phyloP scores from a whole-genome alignment of 169 alveolate genomes.

The Babesia bigemina region DNA sequence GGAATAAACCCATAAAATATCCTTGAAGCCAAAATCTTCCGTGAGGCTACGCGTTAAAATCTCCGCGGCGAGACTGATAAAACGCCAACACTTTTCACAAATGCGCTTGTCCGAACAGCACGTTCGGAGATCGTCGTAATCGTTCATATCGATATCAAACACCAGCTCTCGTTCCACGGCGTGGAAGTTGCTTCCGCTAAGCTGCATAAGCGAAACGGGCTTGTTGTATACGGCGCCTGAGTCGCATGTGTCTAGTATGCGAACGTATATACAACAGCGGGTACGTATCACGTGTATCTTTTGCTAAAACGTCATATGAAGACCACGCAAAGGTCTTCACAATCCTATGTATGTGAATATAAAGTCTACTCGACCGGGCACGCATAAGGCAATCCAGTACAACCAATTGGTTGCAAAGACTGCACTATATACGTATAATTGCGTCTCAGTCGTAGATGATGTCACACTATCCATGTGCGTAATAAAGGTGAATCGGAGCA shows the following conservation, averaged over 20 bases:
- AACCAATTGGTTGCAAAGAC: too few relatives aligned
- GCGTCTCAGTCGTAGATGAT: too few relatives aligned
- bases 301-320: not conserved
- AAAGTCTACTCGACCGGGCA: too few relatives aligned
- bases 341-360: too few relatives aligned
- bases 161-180: conserved; percentile 90
- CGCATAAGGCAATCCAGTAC: too few relatives aligned
- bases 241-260: conserved; percentile 66
- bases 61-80: conserved; percentile 81
- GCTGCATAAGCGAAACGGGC: conserved; percentile 82
- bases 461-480: too few relatives aligned
- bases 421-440: too few relatives aligned
- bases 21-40: conserved; percentile 93
- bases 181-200: conserved; percentile 70
- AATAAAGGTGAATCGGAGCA: too few relatives aligned
- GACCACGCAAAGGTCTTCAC: not conserved
- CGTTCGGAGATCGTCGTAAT: conserved; percentile 96
- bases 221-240: conserved; percentile 93
- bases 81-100: conserved; percentile 95
- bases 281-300: not conserved
- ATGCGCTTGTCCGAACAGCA: conserved; percentile 96
- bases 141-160: conserved; percentile 98
- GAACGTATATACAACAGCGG: not conserved
- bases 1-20: conserved; percentile 93
- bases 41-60: conserved; percentile 79